A percentile compares a stretch with the other conserved stretches of the same genome.
These are phyloP conservation scores for Fusarium verticillioides DNA, from an alignment of 2,329 filamentous ascomycete genomes.

Conservation along the genomic window DNA sequence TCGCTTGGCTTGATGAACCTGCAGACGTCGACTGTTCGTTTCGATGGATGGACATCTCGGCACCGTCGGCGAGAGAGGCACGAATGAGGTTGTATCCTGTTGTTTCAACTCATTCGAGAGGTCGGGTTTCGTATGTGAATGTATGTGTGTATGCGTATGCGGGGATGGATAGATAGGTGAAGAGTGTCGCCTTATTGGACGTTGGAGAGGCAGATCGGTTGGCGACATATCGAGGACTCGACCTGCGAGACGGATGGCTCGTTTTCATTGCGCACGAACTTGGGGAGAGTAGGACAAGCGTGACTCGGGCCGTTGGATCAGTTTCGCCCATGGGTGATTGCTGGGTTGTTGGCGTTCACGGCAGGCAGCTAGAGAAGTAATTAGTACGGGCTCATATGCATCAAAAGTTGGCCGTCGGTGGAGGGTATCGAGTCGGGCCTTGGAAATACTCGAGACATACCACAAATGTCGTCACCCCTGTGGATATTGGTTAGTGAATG, in stretches of 20 bases:
- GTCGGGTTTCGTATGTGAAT: slow-evolving; percentile 19
- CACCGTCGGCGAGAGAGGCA: slow-evolving; percentile 12
- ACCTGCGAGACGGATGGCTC: slow-evolving; percentile 14
- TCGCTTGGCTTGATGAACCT: slow-evolving; percentile 13
- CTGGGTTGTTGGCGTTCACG: slow-evolving; percentile 54
- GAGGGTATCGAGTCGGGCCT: slow-evolving; percentile 14
- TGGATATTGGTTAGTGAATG: slow-evolving; percentile 39
- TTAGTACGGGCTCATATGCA: slow-evolving; percentile 35
- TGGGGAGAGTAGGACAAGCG: slow-evolving; percentile 44
- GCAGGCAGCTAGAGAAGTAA: slow-evolving; percentile 49
- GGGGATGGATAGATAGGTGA: slow-evolving; percentile 2
- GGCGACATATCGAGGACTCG: slow-evolving; percentile 22
- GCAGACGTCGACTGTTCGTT: slow-evolving; percentile 19
- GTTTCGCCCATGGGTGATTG: slow-evolving; percentile 53
- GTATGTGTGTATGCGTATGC: slow-evolving; percentile 1
- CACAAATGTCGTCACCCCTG: slow-evolving; percentile 59
- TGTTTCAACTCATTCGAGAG: slow-evolving; percentile 28
- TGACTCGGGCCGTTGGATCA: slow-evolving; percentile 50
- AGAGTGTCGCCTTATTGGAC: slow-evolving; percentile 22
- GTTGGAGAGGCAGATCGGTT: slow-evolving; percentile 14
- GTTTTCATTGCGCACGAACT: slow-evolving; percentile 46
- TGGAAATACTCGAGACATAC: slow-evolving; percentile 47
- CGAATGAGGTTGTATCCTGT: background rate
- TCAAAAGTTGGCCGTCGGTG: slow-evolving; percentile 9
- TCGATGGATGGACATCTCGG: slow-evolving; percentile 1